These are phyloP conservation scores for Ciborinia camelliae DNA, from an alignment of 2,329 filamentous ascomycete species.

Conservation along the genomic window DNA sequence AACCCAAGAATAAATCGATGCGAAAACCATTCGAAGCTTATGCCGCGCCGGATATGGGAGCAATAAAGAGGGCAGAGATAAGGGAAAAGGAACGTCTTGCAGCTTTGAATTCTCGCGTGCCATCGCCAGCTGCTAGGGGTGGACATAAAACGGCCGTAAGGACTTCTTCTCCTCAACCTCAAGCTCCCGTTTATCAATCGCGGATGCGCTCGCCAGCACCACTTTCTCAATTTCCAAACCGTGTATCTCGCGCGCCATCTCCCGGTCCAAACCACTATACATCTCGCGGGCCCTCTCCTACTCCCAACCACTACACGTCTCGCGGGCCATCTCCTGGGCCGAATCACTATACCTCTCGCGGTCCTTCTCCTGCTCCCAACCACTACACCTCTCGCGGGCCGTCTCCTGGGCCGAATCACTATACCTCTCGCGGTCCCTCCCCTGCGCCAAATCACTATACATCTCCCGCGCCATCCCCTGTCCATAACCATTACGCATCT, in stretches of 20 bases:
- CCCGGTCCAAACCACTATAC: slow-evolving; percentile 1
- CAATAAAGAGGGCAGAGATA: slow-evolving; percentile 48
- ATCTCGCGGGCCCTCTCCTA: slow-evolving; percentile 1
- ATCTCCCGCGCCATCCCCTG: slow-evolving; percentile 5
- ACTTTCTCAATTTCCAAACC: slow-evolving; percentile 12
- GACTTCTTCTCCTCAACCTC: slow-evolving; percentile 34
- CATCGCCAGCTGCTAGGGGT: slow-evolving; percentile 31
- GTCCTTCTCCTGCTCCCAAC: slow-evolving; percentile 26
- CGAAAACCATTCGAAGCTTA: slow-evolving; percentile 67
- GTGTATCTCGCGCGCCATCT: slow-evolving; percentile 9
- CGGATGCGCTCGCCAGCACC: slow-evolving; percentile 42
- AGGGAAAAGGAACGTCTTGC: slow-evolving; percentile 34
- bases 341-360: slow-evolving; percentile 36
- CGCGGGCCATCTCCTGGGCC: slow-evolving; percentile 33
- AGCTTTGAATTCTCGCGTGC: slow-evolving; percentile 27
- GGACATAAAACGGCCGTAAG: slow-evolving; percentile 28
- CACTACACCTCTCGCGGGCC: slow-evolving; percentile 19
- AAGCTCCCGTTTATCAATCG: slow-evolving; percentile 34
- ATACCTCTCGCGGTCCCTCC: not conserved
- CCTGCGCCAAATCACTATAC: not conserved
- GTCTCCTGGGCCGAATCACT: slow-evolving; percentile 21
- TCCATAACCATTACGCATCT: slow-evolving; percentile 35
- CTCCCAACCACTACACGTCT: slow-evolving; percentile 39
- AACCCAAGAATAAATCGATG: slow-evolving; percentile 54
- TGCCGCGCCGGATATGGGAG: slow-evolving; percentile 60